Percentiles rank a stretch among this genome's conserved stretches.
phyloP scores from a whole-genome alignment of 371 early-diverging fungal genomes.

The Rhizopus stolonifer region DNA sequence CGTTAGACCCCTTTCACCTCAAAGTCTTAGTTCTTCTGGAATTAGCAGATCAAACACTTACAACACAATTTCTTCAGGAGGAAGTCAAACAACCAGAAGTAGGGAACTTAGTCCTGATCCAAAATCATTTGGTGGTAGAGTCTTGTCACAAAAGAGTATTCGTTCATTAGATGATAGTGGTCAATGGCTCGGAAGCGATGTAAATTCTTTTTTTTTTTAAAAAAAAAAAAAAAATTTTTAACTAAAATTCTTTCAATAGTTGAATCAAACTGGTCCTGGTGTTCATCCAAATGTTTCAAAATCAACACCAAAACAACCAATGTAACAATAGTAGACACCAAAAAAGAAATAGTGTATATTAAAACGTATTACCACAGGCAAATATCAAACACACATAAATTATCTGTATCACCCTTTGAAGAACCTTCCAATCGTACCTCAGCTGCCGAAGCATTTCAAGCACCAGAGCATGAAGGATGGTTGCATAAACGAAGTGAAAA shows the following conservation, averaged over 20 bases:
- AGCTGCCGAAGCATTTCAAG: conserved; percentile 29
- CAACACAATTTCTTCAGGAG: conserved; percentile 34
- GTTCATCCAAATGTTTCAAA: conserved; percentile 7
- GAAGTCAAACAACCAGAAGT: conserved; percentile 12
- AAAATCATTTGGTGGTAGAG: conserved; percentile 14
- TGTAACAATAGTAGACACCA: too few species aligned
- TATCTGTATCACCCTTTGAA: conserved; percentile 25
- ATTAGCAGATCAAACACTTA: conserved; percentile 47
- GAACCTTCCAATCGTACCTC: conserved; percentile 7
- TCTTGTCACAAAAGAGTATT: conserved; percentile 18
- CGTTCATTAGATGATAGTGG: conserved; percentile 9
- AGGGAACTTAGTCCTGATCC: conserved; percentile 17
- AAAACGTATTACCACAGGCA: neutral
- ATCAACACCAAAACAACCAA: conserved; percentile 15
- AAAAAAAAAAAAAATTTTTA: neutral
- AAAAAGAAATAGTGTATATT: neutral
- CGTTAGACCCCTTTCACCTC: conserved; percentile 36
- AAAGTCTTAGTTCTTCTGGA: conserved; percentile 30
- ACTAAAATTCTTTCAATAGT: neutral
- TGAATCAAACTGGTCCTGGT: neutral
- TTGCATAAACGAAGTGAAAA: conserved; percentile 66
- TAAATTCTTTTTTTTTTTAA: neutral
- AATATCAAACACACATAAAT: conserved; percentile 20
- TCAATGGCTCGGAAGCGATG: conserved; percentile 9
- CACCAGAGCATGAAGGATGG: conserved; percentile 59